Evolutionary conservation across 139 green algal genomes (phyloP).

Genomic region (Trebouxia sp.): DNA sequence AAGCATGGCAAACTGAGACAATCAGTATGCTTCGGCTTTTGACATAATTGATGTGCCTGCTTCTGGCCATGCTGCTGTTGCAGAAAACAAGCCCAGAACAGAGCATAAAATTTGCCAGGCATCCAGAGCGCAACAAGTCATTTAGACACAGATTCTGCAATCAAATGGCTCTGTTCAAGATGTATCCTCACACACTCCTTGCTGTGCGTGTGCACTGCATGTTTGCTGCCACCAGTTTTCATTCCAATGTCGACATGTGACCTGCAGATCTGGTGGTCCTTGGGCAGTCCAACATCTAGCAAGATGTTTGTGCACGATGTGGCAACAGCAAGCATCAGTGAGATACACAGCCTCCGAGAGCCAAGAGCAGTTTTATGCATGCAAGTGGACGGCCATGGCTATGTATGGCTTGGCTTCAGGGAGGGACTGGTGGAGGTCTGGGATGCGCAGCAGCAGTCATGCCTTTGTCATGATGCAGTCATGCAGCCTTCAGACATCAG

Average conservation of each 20-base stretch:
- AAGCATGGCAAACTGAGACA: no score
- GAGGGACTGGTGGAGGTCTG: slow-evolving; percentile 38
- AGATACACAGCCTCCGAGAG: slow-evolving; percentile 20
- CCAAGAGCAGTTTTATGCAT: slow-evolving; percentile 33
- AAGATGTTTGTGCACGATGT: slow-evolving; percentile 36
- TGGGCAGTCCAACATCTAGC: background rate
- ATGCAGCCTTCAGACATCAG: slow-evolving; percentile 25
- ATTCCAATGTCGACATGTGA: no score
- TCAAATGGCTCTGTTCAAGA: no score
- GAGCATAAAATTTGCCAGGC: no score
- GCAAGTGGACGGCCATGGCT: slow-evolving; percentile 38
- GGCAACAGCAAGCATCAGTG: background rate
- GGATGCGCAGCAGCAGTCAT: slow-evolving; percentile 14
- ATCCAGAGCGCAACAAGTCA: no score
- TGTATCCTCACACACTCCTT: no score
- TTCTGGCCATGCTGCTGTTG: no score
- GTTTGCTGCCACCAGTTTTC: no score
- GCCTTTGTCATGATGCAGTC: background rate
- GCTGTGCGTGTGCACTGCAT: background rate
- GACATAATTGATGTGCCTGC: no score
- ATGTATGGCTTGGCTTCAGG: slow-evolving; percentile 52
- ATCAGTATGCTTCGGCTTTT: no score
- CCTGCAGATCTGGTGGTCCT: slow-evolving; percentile 33
- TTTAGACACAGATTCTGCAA: no score
- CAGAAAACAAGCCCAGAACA: no score